Evolutionary conservation across 1,139 yeast species (phyloP).

Genomic region (Pichia sp.): DNA sequence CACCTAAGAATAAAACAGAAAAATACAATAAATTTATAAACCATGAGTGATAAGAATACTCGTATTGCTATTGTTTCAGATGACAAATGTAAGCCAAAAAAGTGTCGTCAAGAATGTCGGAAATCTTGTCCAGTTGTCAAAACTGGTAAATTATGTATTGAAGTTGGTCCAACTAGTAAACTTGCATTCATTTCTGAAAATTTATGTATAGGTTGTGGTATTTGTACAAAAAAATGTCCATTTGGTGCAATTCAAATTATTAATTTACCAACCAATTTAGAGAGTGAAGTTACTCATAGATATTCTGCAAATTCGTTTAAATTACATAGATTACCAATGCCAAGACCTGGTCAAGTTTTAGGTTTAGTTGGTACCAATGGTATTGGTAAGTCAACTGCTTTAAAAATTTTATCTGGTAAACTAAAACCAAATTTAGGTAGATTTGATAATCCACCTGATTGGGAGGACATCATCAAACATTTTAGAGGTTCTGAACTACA

Average conservation of each 20-base stretch:
- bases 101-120: constrained; percentile 97
- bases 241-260: constrained; percentile 94
- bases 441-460: constrained; percentile 92
- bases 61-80: constrained; percentile 93
- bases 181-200: constrained; percentile 95
- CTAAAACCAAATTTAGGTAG: constrained; percentile 94
- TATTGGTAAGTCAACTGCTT: constrained; percentile 98
- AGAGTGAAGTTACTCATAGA: constrained; percentile 88
- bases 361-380: constrained; percentile 98
- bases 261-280: constrained; percentile 92
- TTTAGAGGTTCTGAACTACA: constrained; percentile 97
- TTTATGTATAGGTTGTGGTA: constrained; percentile 98
- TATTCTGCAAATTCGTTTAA: constrained; percentile 97
- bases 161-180: constrained; percentile 83
- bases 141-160: constrained; percentile 96
- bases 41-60: constrained; percentile 55
- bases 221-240: constrained; percentile 97
- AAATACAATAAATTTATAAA: background rate
- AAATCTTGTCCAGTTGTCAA: constrained; percentile 96
- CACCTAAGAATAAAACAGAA: background rate
- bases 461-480: constrained; percentile 86
- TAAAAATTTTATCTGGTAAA: constrained; percentile 96
- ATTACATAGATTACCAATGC: constrained; percentile 93
- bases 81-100: constrained; percentile 95
- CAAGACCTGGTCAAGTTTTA: constrained; percentile 97